Base-by-base conservation (phyloP, 352 stramenopile genomes). In the Pythium dissimile region DNA sequence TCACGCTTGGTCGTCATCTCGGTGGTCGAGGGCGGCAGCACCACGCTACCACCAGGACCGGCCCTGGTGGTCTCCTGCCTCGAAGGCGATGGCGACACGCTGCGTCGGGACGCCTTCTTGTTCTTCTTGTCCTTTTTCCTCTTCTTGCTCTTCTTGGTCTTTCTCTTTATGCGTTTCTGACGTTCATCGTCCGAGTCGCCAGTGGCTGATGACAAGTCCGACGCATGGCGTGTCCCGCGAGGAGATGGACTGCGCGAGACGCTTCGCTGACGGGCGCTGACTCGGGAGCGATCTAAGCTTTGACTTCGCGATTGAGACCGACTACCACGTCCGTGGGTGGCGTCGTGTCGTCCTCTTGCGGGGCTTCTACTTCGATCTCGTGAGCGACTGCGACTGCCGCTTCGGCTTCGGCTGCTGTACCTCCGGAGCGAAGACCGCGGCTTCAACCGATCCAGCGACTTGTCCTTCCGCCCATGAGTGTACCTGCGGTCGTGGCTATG, bases 141-240 rank as follows among this genome's bases (percentile, higher is more conserved):
- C 38, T 67, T 62, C 59, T 61, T 69, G 27, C 38, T 21, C 16
- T 64, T 60, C 48, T 69, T 69, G 6, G 13, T 20, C 39, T 62
- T 62, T 44, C 62, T 65, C 1, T 51, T 26, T 38, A 59, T 70
- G 7, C 44, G 39, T 1, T 54, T 23, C 38, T 54, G 56, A 8
- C 38, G 35, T 11, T 49, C 24, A 10, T 38, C 24, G 5, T 26
- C n/a, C n/a, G n/a, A n/a, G n/a, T n/a, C n/a, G n/a, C n/a, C n/a
- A n/a, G n/a, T n/a, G n/a, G n/a, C n/a, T n/a, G n/a, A n/a, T n/a
- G n/a, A n/a, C n/a, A n/a, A n/a, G n/a, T n/a, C n/a, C n/a, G n/a
- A n/a, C n/a, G n/a, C n/a, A n/a, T n/a, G n/a, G n/a, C n/a, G n/a
- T n/a, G n/a, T n/a, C n/a, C 24, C 13, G 6, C 47, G 21, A 45